Percentiles rank a stretch among this genome's conserved stretches.
These are phyloP conservation scores for Psilocybe sp. DNA, from an alignment of 768 basidiomycete species.

Conservation along the genomic window DNA sequence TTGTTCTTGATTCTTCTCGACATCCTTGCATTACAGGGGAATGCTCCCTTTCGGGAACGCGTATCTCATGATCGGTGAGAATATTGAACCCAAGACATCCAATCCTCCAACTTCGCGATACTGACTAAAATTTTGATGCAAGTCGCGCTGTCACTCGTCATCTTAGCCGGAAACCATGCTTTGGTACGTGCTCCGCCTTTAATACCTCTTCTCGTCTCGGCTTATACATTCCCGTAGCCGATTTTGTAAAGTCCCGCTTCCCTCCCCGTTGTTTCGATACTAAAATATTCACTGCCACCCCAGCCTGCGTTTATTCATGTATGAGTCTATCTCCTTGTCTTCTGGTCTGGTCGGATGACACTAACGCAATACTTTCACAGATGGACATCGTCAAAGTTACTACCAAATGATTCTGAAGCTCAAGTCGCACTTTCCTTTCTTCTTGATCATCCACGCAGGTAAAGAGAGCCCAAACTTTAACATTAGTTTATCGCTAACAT, in stretches of 20 bases:
- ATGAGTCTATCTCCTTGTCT: not conserved
- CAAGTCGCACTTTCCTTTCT: constrained; percentile 66
- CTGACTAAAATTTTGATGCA: not conserved
- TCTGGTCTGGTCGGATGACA: not conserved
- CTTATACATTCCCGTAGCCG: not conserved
- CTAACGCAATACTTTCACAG: constrained; percentile 27
- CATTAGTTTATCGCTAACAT: not conserved
- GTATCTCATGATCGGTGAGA: constrained; percentile 58
- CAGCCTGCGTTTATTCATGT: constrained; percentile 68
- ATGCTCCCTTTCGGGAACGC: constrained; percentile 73
- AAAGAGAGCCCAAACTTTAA: constrained; percentile 3
- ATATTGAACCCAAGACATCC: not conserved
- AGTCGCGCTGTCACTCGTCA: constrained; percentile 57
- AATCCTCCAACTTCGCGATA: not conserved
- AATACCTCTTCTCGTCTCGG: not conserved
- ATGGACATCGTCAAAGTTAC: constrained; percentile 58
- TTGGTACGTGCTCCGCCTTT: constrained; percentile 41
- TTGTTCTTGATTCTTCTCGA: too few relatives aligned
- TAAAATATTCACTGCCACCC: not conserved
- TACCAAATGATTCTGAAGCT: constrained; percentile 39
- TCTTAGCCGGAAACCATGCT: constrained; percentile 77
- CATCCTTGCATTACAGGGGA: constrained; percentile 28
- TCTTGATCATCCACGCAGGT: constrained; percentile 75
- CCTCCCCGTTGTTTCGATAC: too few relatives aligned
- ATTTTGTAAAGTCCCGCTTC: not conserved